Conservation (phyloP, 805 yeast species). For the Ogataea polymorpha region DNA sequence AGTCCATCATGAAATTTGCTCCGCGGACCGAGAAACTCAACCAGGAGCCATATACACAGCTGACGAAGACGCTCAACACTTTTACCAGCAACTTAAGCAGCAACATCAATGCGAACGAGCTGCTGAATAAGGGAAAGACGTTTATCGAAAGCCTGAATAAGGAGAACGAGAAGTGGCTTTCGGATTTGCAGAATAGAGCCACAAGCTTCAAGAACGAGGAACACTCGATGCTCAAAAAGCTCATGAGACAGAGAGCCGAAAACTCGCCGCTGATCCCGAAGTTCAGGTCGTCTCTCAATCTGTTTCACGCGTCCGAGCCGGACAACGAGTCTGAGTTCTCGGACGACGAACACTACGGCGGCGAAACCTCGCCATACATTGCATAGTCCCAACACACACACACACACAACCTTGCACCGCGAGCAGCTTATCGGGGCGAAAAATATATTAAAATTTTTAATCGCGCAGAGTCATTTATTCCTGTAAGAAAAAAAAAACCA, state of each 20-base stretch:
- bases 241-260: slow-evolving; percentile 1
- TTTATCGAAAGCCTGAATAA: slow-evolving; percentile 26
- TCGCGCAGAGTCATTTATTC: slow-evolving; percentile 7
- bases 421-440: slow-evolving; percentile 1
- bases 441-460: neutral
- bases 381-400: neutral
- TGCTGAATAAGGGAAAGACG: slow-evolving; percentile 25
- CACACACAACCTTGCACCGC: slow-evolving; percentile 6
- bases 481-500: neutral
- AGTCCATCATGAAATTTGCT: slow-evolving; percentile 8
- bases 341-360: slow-evolving; percentile 8
- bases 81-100: slow-evolving; percentile 26
- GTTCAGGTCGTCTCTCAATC: slow-evolving; percentile 3
- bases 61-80: slow-evolving; percentile 21
- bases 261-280: slow-evolving; percentile 1
- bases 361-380: slow-evolving; percentile 5
- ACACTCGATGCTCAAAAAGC: slow-evolving; percentile 8
- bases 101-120: slow-evolving; percentile 22
- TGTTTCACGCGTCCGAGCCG: slow-evolving; percentile 10
- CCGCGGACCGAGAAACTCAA: neutral
- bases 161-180: slow-evolving; percentile 26
- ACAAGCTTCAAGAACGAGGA: slow-evolving; percentile 11
- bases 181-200: slow-evolving; percentile 15
- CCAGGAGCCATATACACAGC: slow-evolving; percentile 6
- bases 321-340: slow-evolving; percentile 18